These are phyloP conservation scores for Rhamnella rubrinervis DNA, from an alignment of 331 rosid genomes.

Conservation along the genomic window DNA sequence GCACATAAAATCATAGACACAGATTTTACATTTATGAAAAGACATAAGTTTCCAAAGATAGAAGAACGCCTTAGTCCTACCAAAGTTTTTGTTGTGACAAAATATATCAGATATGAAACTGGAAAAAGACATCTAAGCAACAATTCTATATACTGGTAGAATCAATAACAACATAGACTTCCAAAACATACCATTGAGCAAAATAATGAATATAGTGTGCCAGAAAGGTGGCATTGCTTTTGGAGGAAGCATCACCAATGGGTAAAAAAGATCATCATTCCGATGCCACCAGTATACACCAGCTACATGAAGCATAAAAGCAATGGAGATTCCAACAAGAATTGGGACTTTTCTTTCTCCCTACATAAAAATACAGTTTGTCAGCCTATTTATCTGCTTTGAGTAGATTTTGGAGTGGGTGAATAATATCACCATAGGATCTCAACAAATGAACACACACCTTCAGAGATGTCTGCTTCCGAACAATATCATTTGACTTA, in stretches of 20 bases:
- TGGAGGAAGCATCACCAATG: constrained; percentile 82
- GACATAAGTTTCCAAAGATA: background rate
- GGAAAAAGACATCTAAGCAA: constrained; percentile 18
- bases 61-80: constrained; percentile 10
- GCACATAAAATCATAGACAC: background rate
- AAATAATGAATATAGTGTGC: constrained; percentile 78
- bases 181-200: constrained; percentile 81
- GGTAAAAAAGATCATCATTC: constrained; percentile 67
- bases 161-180: background rate
- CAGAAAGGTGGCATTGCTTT: constrained; percentile 71
- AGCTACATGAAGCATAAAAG: constrained; percentile 65
- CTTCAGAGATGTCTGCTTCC: constrained; percentile 92
- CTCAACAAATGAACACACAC: constrained; percentile 30
- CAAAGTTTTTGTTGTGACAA: constrained; percentile 23
- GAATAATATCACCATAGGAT: constrained; percentile 1
- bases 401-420: constrained; percentile 7
- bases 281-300: constrained; percentile 78
- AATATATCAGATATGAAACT: constrained; percentile 11
- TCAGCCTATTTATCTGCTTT: constrained; percentile 27
- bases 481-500: constrained; percentile 79
- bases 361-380: constrained; percentile 45
- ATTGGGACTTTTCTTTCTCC: constrained; percentile 72
- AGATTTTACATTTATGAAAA: constrained; percentile 5
- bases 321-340: constrained; percentile 47
- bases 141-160: background rate